These are phyloP conservation scores for Spathaspora hagerdaliae DNA, from an alignment of 805 yeast species.

Conservation along the genomic window DNA sequence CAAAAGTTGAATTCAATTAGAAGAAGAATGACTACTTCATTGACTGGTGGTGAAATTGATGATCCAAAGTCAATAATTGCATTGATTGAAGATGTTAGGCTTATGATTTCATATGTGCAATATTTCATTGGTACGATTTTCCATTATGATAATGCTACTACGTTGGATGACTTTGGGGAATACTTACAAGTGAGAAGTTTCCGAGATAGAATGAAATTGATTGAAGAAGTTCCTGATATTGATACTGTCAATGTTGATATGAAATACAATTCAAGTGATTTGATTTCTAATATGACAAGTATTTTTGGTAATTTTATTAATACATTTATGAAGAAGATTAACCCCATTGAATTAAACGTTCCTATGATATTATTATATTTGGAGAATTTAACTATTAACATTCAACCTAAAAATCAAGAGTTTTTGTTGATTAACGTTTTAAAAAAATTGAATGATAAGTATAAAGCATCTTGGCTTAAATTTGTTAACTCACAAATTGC, in stretches of 20 bases:
- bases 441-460: slow-evolving; percentile 48
- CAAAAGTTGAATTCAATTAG: slow-evolving; percentile 1
- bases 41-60: slow-evolving; percentile 18
- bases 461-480: slow-evolving; percentile 54
- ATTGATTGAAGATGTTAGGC: slow-evolving; percentile 31
- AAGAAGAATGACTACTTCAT: background rate
- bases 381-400: slow-evolving; percentile 23
- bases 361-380: slow-evolving; percentile 30
- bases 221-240: slow-evolving; percentile 20
- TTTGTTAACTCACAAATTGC: slow-evolving; percentile 53
- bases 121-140: slow-evolving; percentile 38
- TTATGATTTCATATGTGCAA: slow-evolving; percentile 33
- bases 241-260: slow-evolving; percentile 37
- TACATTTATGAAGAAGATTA: slow-evolving; percentile 29
- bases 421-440: slow-evolving; percentile 48
- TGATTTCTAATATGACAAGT: slow-evolving; percentile 41
- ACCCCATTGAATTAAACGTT: slow-evolving; percentile 31
- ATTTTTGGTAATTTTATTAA: slow-evolving; percentile 44
- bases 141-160: slow-evolving; percentile 31
- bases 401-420: slow-evolving; percentile 56
- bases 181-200: slow-evolving; percentile 26
- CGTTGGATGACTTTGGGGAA: slow-evolving; percentile 21
- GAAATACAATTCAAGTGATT: slow-evolving; percentile 45
- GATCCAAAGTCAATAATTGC: slow-evolving; percentile 32
- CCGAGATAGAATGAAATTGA: slow-evolving; percentile 21